Percentiles rank a stretch among this genome's conserved stretches.
Evolutionary conservation across 805 yeast genomes (phyloP).

Genomic region (Saturnispora gosingensis): DNA sequence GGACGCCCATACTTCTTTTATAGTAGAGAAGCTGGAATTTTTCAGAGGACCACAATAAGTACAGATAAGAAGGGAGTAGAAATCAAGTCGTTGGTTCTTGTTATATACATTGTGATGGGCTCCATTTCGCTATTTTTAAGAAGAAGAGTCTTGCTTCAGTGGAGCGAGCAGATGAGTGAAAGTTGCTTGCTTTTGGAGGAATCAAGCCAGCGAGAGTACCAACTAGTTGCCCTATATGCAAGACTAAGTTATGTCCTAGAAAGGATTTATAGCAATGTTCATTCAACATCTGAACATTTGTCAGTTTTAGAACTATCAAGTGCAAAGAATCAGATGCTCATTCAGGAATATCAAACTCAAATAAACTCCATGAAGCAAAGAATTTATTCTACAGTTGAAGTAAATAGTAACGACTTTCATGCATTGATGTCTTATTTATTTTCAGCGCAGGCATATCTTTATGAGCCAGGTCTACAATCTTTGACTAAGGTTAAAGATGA

Average conservation of each 20-base stretch:
- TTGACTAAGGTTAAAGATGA: slow-evolving; percentile 13
- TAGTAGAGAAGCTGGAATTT: slow-evolving; percentile 32
- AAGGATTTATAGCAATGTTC: slow-evolving; percentile 43
- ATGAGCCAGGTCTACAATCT: slow-evolving; percentile 39
- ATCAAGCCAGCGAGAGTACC: slow-evolving; percentile 26
- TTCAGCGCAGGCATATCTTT: slow-evolving; percentile 57
- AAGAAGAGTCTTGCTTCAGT: slow-evolving; percentile 49
- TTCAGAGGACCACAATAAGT: slow-evolving; percentile 30
- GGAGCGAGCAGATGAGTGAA: slow-evolving; percentile 58
- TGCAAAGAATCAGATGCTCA: slow-evolving; percentile 30
- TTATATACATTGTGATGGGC: slow-evolving; percentile 53
- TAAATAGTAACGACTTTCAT: slow-evolving; percentile 29
- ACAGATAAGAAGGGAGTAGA: slow-evolving; percentile 34
- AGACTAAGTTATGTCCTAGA: slow-evolving; percentile 54
- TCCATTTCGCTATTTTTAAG: slow-evolving; percentile 58
- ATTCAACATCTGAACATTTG: slow-evolving; percentile 31
- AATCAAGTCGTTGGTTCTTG: slow-evolving; percentile 42
- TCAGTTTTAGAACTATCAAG: slow-evolving; percentile 22
- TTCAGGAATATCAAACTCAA: slow-evolving; percentile 41
- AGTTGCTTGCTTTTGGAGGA: slow-evolving; percentile 44
- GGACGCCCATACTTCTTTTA: slow-evolving; percentile 39
- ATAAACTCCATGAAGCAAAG: slow-evolving; percentile 32
- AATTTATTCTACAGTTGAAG: slow-evolving; percentile 24
- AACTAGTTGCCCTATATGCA: slow-evolving; percentile 46
- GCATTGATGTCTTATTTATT: slow-evolving; percentile 40